These are phyloP conservation scores for Corynascus novoguineensis DNA, from an alignment of 495 filamentous ascomycete genomes.

Conservation along the genomic window DNA sequence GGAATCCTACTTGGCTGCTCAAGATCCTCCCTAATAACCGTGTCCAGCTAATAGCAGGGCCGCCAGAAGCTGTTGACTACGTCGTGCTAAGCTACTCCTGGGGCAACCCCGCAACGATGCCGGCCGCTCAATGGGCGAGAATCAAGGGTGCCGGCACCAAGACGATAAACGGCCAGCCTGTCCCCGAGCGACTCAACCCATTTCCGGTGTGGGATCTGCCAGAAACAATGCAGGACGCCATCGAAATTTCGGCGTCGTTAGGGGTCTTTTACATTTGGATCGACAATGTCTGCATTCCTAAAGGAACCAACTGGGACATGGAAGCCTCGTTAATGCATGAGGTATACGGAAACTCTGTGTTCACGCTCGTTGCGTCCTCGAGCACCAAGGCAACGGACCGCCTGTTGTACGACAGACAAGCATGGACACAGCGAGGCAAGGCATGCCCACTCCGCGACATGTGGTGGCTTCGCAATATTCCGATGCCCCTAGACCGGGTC, in stretches of 20 bases:
- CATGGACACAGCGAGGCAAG: conserved; percentile 25
- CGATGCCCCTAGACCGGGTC: conserved; percentile 22
- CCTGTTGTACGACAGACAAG: conserved; percentile 20
- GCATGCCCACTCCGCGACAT: conserved; percentile 24
- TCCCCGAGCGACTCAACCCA: conserved; percentile 21
- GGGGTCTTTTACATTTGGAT: conserved; percentile 29
- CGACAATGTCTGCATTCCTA: conserved; percentile 32
- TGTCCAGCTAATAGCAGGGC: conserved; percentile 19
- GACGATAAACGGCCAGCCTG: conserved; percentile 23
- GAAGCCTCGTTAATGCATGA: conserved; percentile 31
- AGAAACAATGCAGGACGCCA: conserved; percentile 30
- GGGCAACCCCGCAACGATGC: conserved; percentile 28
- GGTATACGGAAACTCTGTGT: conserved; percentile 32
- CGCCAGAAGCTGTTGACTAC: conserved; percentile 19
- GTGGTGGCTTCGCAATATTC: conserved; percentile 25
- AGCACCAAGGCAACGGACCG: conserved; percentile 30
- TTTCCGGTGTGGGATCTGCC: conserved; percentile 20
- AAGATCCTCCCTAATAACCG: conserved; percentile 21
- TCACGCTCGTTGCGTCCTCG: conserved; percentile 29
- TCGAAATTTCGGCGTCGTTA: conserved; percentile 19
- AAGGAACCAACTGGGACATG: conserved; percentile 32
- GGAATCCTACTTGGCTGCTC: conserved; percentile 32
- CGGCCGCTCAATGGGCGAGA: conserved; percentile 26
- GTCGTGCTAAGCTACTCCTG: conserved; percentile 35
- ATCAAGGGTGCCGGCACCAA: conserved; percentile 30